Conservation (phyloP, 225 moss, liverwort and hornwort species). For the Thuidium tamariscinum region DNA sequence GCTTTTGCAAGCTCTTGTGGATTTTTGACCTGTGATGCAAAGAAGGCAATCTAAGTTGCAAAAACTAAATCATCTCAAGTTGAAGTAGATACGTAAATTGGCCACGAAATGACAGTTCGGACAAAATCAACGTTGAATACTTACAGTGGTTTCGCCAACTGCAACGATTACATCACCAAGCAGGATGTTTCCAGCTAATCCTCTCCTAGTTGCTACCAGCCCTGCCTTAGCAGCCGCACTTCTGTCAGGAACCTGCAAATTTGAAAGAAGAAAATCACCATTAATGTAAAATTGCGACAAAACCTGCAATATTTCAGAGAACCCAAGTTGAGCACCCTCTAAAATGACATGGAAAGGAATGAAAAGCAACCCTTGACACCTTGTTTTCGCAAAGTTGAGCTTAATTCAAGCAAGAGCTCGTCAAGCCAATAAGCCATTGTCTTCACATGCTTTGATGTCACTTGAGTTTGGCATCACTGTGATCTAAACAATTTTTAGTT, state of each 20-base stretch:
- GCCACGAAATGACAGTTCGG: not conserved
- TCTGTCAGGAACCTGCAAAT: constrained; percentile 40
- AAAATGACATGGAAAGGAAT: not conserved
- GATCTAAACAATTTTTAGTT: not conserved
- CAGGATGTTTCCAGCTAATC: constrained; percentile 52
- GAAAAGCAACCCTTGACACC: not conserved
- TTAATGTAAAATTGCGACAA: not conserved
- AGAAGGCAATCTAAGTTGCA: not conserved
- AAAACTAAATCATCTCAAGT: not conserved
- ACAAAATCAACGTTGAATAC: not conserved
- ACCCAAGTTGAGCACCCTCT: not conserved
- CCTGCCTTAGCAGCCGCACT: constrained; percentile 61
- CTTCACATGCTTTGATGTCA: not conserved
- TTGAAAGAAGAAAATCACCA: not conserved
- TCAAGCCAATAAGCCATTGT: not conserved
- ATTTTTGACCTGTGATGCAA: constrained; percentile 35
- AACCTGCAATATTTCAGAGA: not conserved
- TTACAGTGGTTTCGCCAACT: constrained; percentile 42
- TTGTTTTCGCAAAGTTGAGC: not conserved
- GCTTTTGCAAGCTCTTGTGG: constrained; percentile 51
- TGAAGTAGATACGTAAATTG: not conserved
- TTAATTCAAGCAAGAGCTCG: not conserved
- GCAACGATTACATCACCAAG: constrained; percentile 51
- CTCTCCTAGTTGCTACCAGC: constrained; percentile 45
- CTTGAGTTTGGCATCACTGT: not conserved